A percentile compares a stretch with the other conserved stretches of the same genome.
These are phyloP conservation scores for Lasiosphaeria hispida DNA, from an alignment of 495 filamentous ascomycete genomes.

Conservation along the genomic window DNA sequence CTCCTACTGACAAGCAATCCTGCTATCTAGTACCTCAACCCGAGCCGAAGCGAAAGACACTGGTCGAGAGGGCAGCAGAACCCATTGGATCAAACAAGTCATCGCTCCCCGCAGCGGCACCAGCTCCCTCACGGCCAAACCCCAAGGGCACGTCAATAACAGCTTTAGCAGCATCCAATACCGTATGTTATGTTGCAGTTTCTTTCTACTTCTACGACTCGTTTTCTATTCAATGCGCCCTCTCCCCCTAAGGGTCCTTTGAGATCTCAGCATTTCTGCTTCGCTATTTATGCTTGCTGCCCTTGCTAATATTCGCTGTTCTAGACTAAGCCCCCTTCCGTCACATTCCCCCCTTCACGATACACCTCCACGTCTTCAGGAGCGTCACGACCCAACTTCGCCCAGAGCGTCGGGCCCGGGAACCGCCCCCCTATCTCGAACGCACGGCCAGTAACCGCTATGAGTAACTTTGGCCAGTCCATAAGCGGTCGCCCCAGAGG, in stretches of 20 bases:
- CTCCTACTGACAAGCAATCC: conserved; percentile 18
- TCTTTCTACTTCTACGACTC: too few relatives aligned
- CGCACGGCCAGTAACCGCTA: conserved; percentile 47
- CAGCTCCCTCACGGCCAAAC: not conserved
- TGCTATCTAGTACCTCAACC: conserved; percentile 39
- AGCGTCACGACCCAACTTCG: conserved; percentile 41
- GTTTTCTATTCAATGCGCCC: too few relatives aligned
- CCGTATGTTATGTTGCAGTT: too few relatives aligned
- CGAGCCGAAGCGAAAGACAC: conserved; percentile 58
- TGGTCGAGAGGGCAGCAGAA: conserved; percentile 56
- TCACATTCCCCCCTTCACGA: conserved; percentile 10
- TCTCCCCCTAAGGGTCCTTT: too few relatives aligned
- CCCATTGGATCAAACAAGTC: conserved; percentile 29
- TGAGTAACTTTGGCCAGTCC: conserved; percentile 36
- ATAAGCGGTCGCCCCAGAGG: conserved; percentile 42
- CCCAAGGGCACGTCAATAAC: conserved; percentile 27
- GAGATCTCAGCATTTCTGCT: too few relatives aligned
- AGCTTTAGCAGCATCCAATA: conserved; percentile 11
- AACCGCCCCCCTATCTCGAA: conserved; percentile 45
- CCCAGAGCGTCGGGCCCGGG: conserved; percentile 56
- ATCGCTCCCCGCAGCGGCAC: conserved; percentile 13
- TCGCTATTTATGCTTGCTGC: too few relatives aligned
- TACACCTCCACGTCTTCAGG: conserved; percentile 31
- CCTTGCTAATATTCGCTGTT: not conserved
- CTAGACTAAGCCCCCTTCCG: conserved; percentile 9